phyloP scores from a whole-genome alignment of 2,329 filamentous ascomycete species.

The Aspergillus terreus region DNA sequence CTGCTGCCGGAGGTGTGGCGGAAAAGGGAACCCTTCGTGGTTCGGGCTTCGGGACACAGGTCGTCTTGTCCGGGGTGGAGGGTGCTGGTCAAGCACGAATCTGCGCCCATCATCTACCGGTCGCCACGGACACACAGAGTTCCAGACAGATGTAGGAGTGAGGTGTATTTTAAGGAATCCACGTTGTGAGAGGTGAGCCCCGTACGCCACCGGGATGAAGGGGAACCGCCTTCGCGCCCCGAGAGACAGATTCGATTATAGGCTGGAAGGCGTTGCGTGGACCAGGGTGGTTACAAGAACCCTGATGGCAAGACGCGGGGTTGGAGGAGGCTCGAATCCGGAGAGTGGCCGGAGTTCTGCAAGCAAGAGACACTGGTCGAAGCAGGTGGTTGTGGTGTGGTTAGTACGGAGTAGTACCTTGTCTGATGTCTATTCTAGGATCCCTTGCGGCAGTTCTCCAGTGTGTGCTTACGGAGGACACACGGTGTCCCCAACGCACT shows the following conservation, averaged over 20 bases:
- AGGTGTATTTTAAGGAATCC: neutral
- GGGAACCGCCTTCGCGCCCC: neutral
- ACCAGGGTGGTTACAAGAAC: neutral
- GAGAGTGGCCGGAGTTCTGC: too few species aligned
- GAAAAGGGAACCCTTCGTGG: slow-evolving; percentile 8
- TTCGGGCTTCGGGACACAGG: slow-evolving; percentile 13
- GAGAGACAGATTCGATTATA: neutral
- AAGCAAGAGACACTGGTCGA: too few species aligned
- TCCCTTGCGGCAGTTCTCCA: too few species aligned
- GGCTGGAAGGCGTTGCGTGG: neutral
- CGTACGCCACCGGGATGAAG: neutral
- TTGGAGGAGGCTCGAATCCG: too few species aligned
- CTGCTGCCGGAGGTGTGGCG: slow-evolving; percentile 1
- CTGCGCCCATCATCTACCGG: slow-evolving; percentile 17
- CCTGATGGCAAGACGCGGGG: too few species aligned
- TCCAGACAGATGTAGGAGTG: neutral
- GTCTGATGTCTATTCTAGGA: too few species aligned
- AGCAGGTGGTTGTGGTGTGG: neutral
- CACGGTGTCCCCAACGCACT: neutral
- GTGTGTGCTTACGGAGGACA: neutral
- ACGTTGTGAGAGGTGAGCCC: neutral
- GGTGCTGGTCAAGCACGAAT: slow-evolving; percentile 13
- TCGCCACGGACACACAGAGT: neutral
- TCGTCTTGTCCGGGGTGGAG: slow-evolving; percentile 11
- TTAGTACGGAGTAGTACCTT: too few species aligned